Percentiles rank a stretch among this genome's conserved stretches.
Conservation (phyloP, 1,284 basidiomycete genomes). For the Tilletia walkeri region DNA sequence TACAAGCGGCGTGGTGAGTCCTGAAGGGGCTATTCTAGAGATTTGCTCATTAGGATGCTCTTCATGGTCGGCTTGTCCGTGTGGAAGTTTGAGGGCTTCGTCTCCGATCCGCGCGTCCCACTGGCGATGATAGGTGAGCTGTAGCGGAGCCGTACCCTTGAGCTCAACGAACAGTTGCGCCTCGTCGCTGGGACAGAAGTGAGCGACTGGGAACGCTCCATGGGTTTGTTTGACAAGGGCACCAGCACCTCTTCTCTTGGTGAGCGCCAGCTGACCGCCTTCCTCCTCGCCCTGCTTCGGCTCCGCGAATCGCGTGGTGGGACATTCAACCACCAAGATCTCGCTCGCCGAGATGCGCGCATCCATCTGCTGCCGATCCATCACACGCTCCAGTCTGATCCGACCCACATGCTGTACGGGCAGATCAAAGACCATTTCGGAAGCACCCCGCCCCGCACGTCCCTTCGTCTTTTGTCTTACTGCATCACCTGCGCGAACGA, state of each 20-base stretch:
- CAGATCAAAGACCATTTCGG: slow-evolving; percentile 41
- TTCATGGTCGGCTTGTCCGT: slow-evolving; percentile 30
- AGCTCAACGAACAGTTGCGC: slow-evolving; percentile 40
- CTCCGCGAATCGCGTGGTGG: slow-evolving; percentile 36
- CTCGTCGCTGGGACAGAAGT: slow-evolving; percentile 46
- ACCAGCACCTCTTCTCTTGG: background rate
- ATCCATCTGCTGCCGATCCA: slow-evolving; percentile 44
- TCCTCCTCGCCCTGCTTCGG: slow-evolving; percentile 1
- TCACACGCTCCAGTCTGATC: slow-evolving; percentile 45
- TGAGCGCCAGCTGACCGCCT: slow-evolving; percentile 2
- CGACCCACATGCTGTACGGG: slow-evolving; percentile 39
- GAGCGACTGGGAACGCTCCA: background rate
- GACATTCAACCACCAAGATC: slow-evolving; percentile 49
- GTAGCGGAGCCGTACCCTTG: slow-evolving; percentile 45
- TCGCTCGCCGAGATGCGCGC: slow-evolving; percentile 39
- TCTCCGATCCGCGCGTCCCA: slow-evolving; percentile 25
- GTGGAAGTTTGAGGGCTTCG: slow-evolving; percentile 23
- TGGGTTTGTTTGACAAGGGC: background rate
- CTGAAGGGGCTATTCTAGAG: slow-evolving; percentile 13
- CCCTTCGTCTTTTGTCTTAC: background rate
- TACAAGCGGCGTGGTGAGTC: slow-evolving; percentile 16
- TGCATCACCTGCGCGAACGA: slow-evolving; percentile 13
- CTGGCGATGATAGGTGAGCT: slow-evolving; percentile 40
- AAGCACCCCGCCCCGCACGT: background rate
- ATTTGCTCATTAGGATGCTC: slow-evolving; percentile 25